A percentile compares a stretch with the other conserved stretches of the same genome.
Conservation (phyloP, 2,329 filamentous ascomycete genomes). For the Xylaria sp. region DNA sequence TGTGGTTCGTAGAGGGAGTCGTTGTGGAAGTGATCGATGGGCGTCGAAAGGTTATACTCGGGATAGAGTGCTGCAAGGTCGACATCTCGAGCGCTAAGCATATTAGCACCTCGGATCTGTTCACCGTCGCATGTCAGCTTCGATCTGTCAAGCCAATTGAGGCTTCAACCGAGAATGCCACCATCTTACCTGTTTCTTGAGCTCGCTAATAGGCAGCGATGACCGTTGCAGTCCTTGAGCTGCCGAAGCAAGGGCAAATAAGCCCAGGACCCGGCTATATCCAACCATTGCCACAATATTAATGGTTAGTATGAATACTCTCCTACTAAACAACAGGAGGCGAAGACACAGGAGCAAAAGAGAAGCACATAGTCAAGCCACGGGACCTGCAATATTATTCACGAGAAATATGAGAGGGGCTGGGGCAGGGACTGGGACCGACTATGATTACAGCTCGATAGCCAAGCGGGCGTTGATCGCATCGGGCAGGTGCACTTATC, state of each 20-base stretch:
- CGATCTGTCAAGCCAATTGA: not conserved
- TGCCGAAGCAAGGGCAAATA: constrained; percentile 41
- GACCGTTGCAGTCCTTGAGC: constrained; percentile 44
- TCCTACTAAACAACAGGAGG: constrained; percentile 20
- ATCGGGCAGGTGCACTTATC: constrained; percentile 33
- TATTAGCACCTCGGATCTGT: constrained; percentile 37
- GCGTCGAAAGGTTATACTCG: constrained; percentile 58
- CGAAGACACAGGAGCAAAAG: constrained; percentile 25
- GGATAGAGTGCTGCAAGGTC: constrained; percentile 49
- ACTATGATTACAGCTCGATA: constrained; percentile 22
- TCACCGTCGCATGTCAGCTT: constrained; percentile 29
- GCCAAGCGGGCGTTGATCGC: constrained; percentile 26
- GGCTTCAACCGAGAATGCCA: not conserved
- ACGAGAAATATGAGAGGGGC: constrained; percentile 7
- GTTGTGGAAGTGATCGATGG: constrained; percentile 86
- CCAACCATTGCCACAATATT: constrained; percentile 36
- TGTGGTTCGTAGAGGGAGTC: constrained; percentile 82
- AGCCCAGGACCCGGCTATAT: constrained; percentile 34
- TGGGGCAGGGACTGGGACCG: constrained; percentile 6
- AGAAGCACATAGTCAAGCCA: constrained; percentile 18
- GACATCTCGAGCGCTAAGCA: constrained; percentile 34
- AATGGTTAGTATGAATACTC: constrained; percentile 28
- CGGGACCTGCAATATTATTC: constrained; percentile 18
- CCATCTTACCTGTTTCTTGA: constrained; percentile 45
- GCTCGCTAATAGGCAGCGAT: constrained; percentile 47